These are phyloP conservation scores for Alternaria hordeiaustralica DNA, from an alignment of 2,329 filamentous ascomycete species.

Conservation along the genomic window DNA sequence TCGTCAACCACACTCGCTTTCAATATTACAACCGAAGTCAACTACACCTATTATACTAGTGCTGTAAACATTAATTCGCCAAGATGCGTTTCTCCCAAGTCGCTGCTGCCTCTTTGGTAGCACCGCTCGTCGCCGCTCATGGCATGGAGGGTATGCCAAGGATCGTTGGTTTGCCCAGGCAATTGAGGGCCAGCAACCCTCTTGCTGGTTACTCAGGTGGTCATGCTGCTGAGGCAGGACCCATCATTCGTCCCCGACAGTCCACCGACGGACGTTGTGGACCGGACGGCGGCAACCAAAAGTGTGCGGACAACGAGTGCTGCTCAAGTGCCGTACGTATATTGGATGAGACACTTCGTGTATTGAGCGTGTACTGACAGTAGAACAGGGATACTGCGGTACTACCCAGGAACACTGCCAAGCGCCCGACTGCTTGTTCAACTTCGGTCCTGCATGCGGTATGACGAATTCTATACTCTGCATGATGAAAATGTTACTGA, in stretches of 20 bases:
- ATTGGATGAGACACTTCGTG: background rate
- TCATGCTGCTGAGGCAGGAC: slow-evolving; percentile 20
- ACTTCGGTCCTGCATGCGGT: slow-evolving; percentile 58
- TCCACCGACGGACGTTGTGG: slow-evolving; percentile 37
- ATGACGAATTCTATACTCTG: background rate
- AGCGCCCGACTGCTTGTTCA: slow-evolving; percentile 66
- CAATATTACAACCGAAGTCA: background rate
- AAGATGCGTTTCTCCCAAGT: slow-evolving; percentile 43
- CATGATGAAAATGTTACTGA: slow-evolving; percentile 46
- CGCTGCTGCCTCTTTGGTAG: slow-evolving; percentile 37
- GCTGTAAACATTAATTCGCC: background rate
- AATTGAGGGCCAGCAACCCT: slow-evolving; percentile 40
- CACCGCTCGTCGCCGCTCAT: slow-evolving; percentile 42
- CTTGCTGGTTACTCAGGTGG: slow-evolving; percentile 24
- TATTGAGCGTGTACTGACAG: background rate
- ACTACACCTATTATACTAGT: background rate
- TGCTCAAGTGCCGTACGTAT: slow-evolving; percentile 34
- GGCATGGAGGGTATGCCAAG: slow-evolving; percentile 37
- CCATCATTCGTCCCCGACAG: slow-evolving; percentile 36
- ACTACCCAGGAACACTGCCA: slow-evolving; percentile 61
- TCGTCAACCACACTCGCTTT: slow-evolving; percentile 25
- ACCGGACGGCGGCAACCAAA: slow-evolving; percentile 16
- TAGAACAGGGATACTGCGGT: slow-evolving; percentile 59
- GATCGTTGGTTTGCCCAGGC: slow-evolving; percentile 40
- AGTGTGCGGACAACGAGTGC: slow-evolving; percentile 42